phyloP scores from a whole-genome alignment of 148 eudicot species.

The Spergularia bocconei region DNA sequence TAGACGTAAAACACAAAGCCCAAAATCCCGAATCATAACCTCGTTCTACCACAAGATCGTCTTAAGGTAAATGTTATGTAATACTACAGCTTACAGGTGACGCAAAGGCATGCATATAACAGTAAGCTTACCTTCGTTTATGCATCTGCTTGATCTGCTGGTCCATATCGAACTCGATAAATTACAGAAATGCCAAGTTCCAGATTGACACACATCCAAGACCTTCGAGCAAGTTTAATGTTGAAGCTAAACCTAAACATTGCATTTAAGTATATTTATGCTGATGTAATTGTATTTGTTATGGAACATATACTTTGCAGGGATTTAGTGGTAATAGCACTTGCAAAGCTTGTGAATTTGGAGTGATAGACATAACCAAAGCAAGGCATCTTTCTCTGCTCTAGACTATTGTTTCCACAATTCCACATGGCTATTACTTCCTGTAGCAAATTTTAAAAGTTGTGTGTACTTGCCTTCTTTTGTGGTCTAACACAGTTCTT shows the following conservation, averaged over 20 bases:
- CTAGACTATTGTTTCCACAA: background rate
- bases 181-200: background rate
- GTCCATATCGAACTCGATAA: slow-evolving; percentile 17
- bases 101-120: background rate
- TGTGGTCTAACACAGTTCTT: background rate
- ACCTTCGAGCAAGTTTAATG: background rate
- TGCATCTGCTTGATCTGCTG: slow-evolving; percentile 16
- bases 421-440: background rate
- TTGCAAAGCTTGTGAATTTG: background rate
- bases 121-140: slow-evolving; percentile 12
- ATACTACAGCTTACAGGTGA: background rate
- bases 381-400: slow-evolving; percentile 16
- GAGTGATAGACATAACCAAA: slow-evolving; percentile 2
- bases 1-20: too few relatives aligned
- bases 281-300: background rate
- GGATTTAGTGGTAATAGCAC: slow-evolving; percentile 8
- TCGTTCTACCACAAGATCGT: background rate
- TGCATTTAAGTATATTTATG: background rate
- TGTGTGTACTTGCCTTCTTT: background rate
- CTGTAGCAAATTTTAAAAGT: background rate
- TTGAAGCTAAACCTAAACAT: background rate
- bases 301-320: slow-evolving; percentile 23
- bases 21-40: background rate
- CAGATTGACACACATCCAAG: background rate
- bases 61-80: background rate